Percentiles rank a stretch among this genome's conserved stretches.
These are phyloP conservation scores for Pseudogymnoascus pannorum DNA, from an alignment of 2,329 filamentous ascomycete genomes.

Conservation along the genomic window DNA sequence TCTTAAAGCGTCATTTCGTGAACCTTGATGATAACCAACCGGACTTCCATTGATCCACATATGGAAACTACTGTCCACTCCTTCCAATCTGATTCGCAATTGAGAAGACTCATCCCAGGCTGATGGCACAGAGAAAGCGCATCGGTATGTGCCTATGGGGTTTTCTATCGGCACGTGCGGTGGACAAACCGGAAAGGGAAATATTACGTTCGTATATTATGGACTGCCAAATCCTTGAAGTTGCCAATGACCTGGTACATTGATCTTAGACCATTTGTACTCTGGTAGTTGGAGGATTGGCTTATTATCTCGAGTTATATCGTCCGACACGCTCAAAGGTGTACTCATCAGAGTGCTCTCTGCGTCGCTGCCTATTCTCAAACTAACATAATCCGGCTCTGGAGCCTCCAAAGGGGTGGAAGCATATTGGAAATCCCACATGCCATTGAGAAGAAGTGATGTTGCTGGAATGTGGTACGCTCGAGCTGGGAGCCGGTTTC, in stretches of 20 bases:
- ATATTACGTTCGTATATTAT: slow-evolving; percentile 63
- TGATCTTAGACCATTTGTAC: slow-evolving; percentile 11
- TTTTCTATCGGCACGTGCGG: slow-evolving; percentile 57
- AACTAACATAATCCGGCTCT: slow-evolving; percentile 25
- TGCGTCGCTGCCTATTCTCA: slow-evolving; percentile 21
- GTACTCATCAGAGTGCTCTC: slow-evolving; percentile 10
- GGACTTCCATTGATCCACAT: slow-evolving; percentile 58
- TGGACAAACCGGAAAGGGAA: slow-evolving; percentile 57
- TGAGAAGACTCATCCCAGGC: slow-evolving; percentile 42
- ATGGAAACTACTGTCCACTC: slow-evolving; percentile 65
- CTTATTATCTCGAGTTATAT: neutral
- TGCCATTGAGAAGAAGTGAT: slow-evolving; percentile 45
- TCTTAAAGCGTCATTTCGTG: too few relatives aligned
- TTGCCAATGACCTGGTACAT: slow-evolving; percentile 64
- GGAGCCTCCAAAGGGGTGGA: slow-evolving; percentile 40
- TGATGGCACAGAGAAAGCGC: slow-evolving; percentile 45
- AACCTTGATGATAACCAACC: slow-evolving; percentile 62
- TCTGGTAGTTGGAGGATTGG: neutral
- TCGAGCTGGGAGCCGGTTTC: slow-evolving; percentile 45
- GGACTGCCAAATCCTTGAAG: slow-evolving; percentile 59
- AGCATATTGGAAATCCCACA: slow-evolving; percentile 49
- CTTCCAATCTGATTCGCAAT: slow-evolving; percentile 60
- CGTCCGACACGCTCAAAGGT: neutral
- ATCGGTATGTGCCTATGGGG: slow-evolving; percentile 56
- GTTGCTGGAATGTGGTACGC: slow-evolving; percentile 47